These are phyloP conservation scores for Buxus sempervirens DNA, from an alignment of 164 flowering plant species.

Conservation along the genomic window DNA sequence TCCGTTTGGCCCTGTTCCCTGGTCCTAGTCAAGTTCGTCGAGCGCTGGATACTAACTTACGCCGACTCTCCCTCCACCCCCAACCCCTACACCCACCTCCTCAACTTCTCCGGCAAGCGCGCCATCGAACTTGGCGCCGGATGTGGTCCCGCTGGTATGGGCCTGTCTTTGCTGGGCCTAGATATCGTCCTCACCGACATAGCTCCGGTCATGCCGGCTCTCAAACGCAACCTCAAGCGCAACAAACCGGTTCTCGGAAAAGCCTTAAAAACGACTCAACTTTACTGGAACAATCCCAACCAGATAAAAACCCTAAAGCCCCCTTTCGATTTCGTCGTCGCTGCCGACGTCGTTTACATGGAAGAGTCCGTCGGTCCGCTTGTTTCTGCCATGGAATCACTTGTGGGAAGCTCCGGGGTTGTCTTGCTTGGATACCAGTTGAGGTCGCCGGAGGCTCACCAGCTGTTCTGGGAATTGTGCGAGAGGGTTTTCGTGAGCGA, in stretches of 20 bases:
- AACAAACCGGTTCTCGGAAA: conserved; percentile 56
- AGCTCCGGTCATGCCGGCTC: conserved; percentile 84
- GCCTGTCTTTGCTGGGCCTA: conserved; percentile 74
- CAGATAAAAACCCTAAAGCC: conserved; percentile 54
- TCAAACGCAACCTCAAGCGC: conserved; percentile 76
- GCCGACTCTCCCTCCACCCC: conserved; percentile 21
- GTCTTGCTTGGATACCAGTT: conserved; percentile 83
- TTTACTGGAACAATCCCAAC: conserved; percentile 64
- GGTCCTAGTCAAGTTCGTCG: conserved; percentile 90
- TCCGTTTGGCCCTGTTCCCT: conserved; percentile 96
- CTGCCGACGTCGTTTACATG: conserved; percentile 88
- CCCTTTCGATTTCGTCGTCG: conserved; percentile 78
- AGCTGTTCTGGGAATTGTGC: conserved; percentile 77
- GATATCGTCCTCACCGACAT: conserved; percentile 78
- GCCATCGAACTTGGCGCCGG: conserved; percentile 86
- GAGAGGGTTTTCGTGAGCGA: conserved; percentile 46
- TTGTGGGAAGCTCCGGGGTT: conserved; percentile 56
- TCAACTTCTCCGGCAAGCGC: conserved; percentile 56
- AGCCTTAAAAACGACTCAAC: conserved; percentile 43
- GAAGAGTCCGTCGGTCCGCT: conserved; percentile 59
- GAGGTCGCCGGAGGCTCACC: conserved; percentile 76
- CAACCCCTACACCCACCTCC: conserved; percentile 66
- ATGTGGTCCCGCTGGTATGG: conserved; percentile 90
- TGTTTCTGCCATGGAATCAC: conserved; percentile 57
- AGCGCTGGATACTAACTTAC: conserved; percentile 53